Conservation (phyloP, 345 rosid genomes). For the Pugionium dolabratum region DNA sequence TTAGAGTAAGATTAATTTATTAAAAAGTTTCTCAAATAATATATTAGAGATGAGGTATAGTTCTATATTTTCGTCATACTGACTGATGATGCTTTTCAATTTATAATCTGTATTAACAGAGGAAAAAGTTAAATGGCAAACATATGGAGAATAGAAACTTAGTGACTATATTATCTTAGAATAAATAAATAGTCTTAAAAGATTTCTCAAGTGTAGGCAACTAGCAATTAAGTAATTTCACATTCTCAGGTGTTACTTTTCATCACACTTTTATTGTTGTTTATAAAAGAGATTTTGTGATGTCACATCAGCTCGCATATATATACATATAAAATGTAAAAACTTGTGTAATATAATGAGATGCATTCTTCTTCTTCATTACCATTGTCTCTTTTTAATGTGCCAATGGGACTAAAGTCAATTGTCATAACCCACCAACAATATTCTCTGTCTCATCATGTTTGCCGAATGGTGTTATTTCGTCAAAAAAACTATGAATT, state of each 20-base stretch:
- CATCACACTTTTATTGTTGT: constrained; percentile 26
- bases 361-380: constrained; percentile 31
- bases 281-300: constrained; percentile 34
- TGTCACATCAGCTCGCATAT: constrained; percentile 41
- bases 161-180: constrained; percentile 28
- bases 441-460: constrained; percentile 37
- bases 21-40: too few relatives aligned
- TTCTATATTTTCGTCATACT: too few relatives aligned
- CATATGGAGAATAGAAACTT: constrained; percentile 22
- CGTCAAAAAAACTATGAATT: not conserved
- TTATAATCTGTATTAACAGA: too few relatives aligned
- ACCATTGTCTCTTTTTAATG: constrained; percentile 40
- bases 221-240: constrained; percentile 27
- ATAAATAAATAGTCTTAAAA: not conserved
- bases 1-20: too few relatives aligned
- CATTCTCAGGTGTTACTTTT: constrained; percentile 43
- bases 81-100: too few relatives aligned
- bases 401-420: constrained; percentile 42
- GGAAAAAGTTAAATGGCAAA: too few relatives aligned
- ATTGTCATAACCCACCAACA: constrained; percentile 39
- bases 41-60: too few relatives aligned
- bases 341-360: constrained; percentile 21
- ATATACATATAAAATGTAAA: not conserved
- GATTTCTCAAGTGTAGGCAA: constrained; percentile 20
- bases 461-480: constrained; percentile 17